A percentile compares a stretch with the other conserved stretches of the same genome.
These are phyloP conservation scores for Magnaporthiopsis rhizophila DNA, from an alignment of 2,329 filamentous ascomycete species.

Conservation along the genomic window DNA sequence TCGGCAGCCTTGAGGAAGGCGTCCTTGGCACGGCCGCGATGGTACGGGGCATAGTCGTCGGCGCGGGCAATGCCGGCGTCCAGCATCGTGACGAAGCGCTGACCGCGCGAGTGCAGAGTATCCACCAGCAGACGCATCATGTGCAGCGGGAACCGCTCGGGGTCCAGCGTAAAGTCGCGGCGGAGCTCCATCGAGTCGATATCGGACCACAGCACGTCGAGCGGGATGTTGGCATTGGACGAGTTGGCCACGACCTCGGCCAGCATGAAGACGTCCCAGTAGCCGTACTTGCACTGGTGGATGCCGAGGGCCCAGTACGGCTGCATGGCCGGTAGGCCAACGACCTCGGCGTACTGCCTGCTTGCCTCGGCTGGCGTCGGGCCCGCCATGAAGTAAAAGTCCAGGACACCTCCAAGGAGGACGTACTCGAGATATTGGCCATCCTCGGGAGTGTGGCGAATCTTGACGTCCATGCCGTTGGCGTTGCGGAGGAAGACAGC, in stretches of 20 bases:
- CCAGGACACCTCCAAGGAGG: slow-evolving; percentile 62
- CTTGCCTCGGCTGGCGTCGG: slow-evolving; percentile 61
- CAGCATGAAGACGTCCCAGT: slow-evolving; percentile 62
- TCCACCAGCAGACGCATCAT: slow-evolving; percentile 57
- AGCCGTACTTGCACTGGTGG: slow-evolving; percentile 81
- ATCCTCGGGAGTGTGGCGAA: slow-evolving; percentile 45
- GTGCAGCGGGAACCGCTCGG: slow-evolving; percentile 50
- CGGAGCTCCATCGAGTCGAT: slow-evolving; percentile 60
- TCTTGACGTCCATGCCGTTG: slow-evolving; percentile 55
- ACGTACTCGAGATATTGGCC: slow-evolving; percentile 13
- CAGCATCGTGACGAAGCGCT: slow-evolving; percentile 68
- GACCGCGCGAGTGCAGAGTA: slow-evolving; percentile 53
- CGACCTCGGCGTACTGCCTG: slow-evolving; percentile 57
- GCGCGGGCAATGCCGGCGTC: slow-evolving; percentile 50
- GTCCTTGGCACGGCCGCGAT: slow-evolving; percentile 50
- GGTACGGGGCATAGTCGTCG: slow-evolving; percentile 55
- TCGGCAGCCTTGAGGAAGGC: slow-evolving; percentile 49
- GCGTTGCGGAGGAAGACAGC: slow-evolving; percentile 55
- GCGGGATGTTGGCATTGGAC: slow-evolving; percentile 53
- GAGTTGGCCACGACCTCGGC: slow-evolving; percentile 62
- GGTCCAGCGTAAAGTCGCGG: slow-evolving; percentile 54
- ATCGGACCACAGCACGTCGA: slow-evolving; percentile 69
- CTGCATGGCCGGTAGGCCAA: slow-evolving; percentile 69
- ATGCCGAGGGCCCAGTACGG: slow-evolving; percentile 76
- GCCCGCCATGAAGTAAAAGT: slow-evolving; percentile 73